A percentile compares a stretch with the other conserved stretches of the same genome.
phyloP scores from a whole-genome alignment of 2,329 filamentous ascomycete species.

The Penicillium psychrosexuale region DNA sequence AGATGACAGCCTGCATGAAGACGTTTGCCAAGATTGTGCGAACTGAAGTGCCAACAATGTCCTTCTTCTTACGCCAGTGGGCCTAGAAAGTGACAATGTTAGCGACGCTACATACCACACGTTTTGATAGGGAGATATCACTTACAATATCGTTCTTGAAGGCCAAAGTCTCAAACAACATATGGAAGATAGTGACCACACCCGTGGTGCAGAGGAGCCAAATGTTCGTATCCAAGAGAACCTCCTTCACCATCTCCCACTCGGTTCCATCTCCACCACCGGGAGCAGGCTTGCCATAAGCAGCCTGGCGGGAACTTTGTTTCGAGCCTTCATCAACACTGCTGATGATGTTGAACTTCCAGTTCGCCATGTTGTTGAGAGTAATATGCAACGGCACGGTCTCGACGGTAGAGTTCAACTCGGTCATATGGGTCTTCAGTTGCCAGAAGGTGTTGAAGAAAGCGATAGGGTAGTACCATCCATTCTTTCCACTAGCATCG shows the following conservation, averaged over 20 bases:
- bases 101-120: slow-evolving; percentile 7
- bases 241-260: slow-evolving; percentile 95
- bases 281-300: slow-evolving; percentile 66
- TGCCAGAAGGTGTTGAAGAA: slow-evolving; percentile 99
- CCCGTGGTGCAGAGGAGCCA: slow-evolving; percentile 83
- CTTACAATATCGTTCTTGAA: slow-evolving; percentile 90
- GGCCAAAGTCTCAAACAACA: slow-evolving; percentile 91
- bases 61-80: slow-evolving; percentile 99
- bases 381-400: slow-evolving; percentile 78
- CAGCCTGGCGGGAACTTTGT: slow-evolving; percentile 73
- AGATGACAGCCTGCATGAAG: slow-evolving; percentile 94
- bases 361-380: slow-evolving; percentile 74
- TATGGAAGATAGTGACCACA: slow-evolving; percentile 81
- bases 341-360: slow-evolving; percentile 86
- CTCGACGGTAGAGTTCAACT: slow-evolving; percentile 85
- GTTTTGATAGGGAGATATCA: slow-evolving; percentile 1
- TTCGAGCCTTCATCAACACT: slow-evolving; percentile 85
- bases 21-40: slow-evolving; percentile 95
- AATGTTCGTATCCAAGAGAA: slow-evolving; percentile 89
- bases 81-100: slow-evolving; percentile 41
- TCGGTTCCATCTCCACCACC: slow-evolving; percentile 86
- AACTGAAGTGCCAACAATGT: slow-evolving; percentile 93
- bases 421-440: slow-evolving; percentile 82
- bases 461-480: slow-evolving; percentile 88
- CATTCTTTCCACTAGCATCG: slow-evolving; percentile 79